These are phyloP conservation scores for Pseudonitzschia pungens DNA, from an alignment of 108 stramenopile species.

Conservation along the genomic window DNA sequence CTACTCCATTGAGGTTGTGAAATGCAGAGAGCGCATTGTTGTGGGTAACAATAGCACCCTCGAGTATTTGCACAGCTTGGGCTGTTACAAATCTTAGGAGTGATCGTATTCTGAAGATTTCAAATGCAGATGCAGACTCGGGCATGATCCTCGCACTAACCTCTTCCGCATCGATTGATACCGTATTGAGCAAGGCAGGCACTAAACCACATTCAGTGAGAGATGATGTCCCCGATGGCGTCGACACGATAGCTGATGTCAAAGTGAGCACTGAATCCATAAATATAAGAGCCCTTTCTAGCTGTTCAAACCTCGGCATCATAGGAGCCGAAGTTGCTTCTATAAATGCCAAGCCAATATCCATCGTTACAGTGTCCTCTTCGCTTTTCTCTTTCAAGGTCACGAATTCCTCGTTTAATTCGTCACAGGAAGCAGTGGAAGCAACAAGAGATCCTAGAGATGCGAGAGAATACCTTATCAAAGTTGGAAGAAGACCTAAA, in stretches of 20 bases:
- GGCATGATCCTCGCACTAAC: constrained; percentile 16
- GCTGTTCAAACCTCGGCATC: constrained; percentile 46
- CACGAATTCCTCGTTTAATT: not conserved
- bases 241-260: constrained; percentile 80
- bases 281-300: constrained; percentile 70
- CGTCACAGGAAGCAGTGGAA: not conserved
- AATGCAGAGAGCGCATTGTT: constrained; percentile 81
- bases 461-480: constrained; percentile 85
- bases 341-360: constrained; percentile 87
- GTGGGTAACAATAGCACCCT: constrained; percentile 86
- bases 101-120: constrained; percentile 24
- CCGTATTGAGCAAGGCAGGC: constrained; percentile 82
- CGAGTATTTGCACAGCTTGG: constrained; percentile 91
- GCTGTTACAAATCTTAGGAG: constrained; percentile 69
- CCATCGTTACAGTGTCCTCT: constrained; percentile 27
- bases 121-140: constrained; percentile 13
- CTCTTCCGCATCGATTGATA: constrained; percentile 59
- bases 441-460: constrained; percentile 59
- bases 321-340: constrained; percentile 63
- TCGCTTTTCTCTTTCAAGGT: constrained; percentile 5
- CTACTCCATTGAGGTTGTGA: constrained; percentile 83
- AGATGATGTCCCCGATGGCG: constrained; percentile 80
- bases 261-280: constrained; percentile 85
- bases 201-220: constrained; percentile 92
- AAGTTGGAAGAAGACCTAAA: constrained; percentile 86